Evolutionary conservation across 352 stramenopile species (phyloP).

Genomic region (Phytopythium mirpurense): DNA sequence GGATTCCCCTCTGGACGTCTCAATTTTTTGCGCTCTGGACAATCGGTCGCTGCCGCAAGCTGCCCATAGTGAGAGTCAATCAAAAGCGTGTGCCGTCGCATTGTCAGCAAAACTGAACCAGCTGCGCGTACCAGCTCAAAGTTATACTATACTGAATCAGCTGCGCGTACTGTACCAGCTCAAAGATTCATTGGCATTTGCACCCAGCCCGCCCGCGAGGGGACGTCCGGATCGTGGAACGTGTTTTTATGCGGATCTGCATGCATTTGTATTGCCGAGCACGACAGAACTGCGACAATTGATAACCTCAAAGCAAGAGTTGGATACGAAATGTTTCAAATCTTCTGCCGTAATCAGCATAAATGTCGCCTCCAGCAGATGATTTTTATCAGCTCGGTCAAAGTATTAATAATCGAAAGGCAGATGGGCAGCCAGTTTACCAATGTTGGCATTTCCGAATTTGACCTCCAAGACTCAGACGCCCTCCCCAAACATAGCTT

Average conservation of each 20-base stretch:
- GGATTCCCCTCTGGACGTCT: not conserved
- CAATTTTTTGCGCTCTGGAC: not conserved
- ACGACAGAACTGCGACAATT: not conserved
- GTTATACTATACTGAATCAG: too few species aligned
- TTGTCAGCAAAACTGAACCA: constrained; percentile 2
- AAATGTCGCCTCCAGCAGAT: not conserved
- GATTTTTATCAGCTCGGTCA: too few species aligned
- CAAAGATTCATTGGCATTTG: too few species aligned
- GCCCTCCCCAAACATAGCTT: too few species aligned
- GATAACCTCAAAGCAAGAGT: constrained; percentile 4
- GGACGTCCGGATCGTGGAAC: too few species aligned
- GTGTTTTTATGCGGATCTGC: constrained; percentile 1
- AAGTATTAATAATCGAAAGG: not conserved
- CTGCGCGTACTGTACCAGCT: too few species aligned
- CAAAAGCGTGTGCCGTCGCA: not conserved
- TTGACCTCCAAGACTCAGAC: not conserved
- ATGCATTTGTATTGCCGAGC: too few species aligned
- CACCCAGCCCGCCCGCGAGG: too few species aligned
- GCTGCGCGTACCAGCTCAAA: not conserved
- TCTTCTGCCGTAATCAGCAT: not conserved
- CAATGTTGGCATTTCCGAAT: not conserved
- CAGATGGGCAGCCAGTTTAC: not conserved
- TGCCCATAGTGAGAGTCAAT: not conserved
- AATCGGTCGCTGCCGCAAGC: not conserved
- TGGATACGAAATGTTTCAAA: constrained; percentile 5